Percentiles rank a stretch among this genome's conserved stretches.
phyloP scores from a whole-genome alignment of 352 stramenopile species.

The Pythium rhizo-oryzae region DNA sequence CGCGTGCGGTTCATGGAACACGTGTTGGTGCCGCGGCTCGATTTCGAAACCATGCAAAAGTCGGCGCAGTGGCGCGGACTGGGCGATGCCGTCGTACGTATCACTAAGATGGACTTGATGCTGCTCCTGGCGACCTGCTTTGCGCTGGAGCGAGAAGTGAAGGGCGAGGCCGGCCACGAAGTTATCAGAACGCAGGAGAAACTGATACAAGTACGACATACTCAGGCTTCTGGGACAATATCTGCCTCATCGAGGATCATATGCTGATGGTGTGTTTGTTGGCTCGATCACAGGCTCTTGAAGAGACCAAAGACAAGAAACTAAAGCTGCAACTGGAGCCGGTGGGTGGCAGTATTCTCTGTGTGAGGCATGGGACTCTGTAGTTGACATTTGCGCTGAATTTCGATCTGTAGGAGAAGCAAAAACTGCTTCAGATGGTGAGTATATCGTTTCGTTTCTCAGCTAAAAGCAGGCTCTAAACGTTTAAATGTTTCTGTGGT shows the following conservation, averaged over 20 bases:
- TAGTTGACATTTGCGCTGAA: neutral
- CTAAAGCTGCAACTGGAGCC: conserved; percentile 21
- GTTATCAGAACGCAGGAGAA: conserved; percentile 50
- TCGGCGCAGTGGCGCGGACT: conserved; percentile 77
- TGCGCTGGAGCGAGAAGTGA: conserved; percentile 70
- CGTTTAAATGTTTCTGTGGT: neutral
- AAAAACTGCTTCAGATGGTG: conserved; percentile 28
- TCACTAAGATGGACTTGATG: conserved; percentile 90
- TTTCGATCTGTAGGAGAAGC: conserved; percentile 23
- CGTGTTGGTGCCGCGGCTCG: conserved; percentile 74
- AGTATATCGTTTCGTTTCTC: neutral
- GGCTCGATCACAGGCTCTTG: conserved; percentile 8
- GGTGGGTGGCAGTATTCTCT: neutral
- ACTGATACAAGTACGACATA: conserved; percentile 50
- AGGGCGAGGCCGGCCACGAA: conserved; percentile 44
- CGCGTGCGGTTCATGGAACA: conserved; percentile 86
- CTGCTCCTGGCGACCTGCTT: conserved; percentile 84
- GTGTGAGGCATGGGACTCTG: neutral
- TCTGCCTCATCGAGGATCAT: too few species aligned
- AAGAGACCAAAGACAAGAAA: conserved; percentile 30
- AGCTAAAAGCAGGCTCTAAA: neutral
- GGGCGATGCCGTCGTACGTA: conserved; percentile 46
- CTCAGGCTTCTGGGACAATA: too few species aligned
- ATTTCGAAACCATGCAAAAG: conserved; percentile 73
- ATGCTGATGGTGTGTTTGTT: neutral